Evolutionary conservation across 148 eudicot genomes (phyloP), one percentile per base, ranked within the genome.

Genomic region (Agrostemma githago): DNA sequence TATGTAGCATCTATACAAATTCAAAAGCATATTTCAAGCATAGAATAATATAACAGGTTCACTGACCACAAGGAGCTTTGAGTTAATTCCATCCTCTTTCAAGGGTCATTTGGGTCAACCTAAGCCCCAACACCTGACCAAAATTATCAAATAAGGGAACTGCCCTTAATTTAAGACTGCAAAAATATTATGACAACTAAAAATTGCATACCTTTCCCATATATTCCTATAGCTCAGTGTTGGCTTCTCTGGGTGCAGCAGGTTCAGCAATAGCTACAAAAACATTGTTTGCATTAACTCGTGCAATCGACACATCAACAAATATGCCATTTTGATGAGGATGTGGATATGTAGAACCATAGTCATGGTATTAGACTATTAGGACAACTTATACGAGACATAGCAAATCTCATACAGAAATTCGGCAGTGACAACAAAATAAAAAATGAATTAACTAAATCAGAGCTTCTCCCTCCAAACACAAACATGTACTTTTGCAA

Each of bases 21-120:
- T 8, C 48, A 16, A 68, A 68, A 64, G 19, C 43, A 54, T 58
- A 26, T 26, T 26, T 1, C 34, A 26, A 26, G 34, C 34, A 26
- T 26, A 21, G 40, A 37, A 41, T 66, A 40, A 40, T 46, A 54
- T 19, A 19, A 34, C 19, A 74, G 69, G 48, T 73, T 63, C 70
- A 84, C 98, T 75, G 21, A 94, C 98, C 93, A 94, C 98, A 70
- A 94, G 97, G 70, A 94, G 98, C 84, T 94, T 94, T 46, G 98
- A 94, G 87, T 94, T 94, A 87, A 79, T 94, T 94, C 98, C 97
- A 94, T 34, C 98, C 98, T 82, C 98, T 89, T 78, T 92, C 96
- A 75, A 94, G 98, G 64, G 98, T 94, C 98, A 94, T 94, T 85
- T 94, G 98, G 86, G 89, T 91, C 77, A 94, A 83, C 80, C 89